These are phyloP conservation scores for Teratosphaeriaceae sp. DNA, from an alignment of 2,329 filamentous ascomycete species.

Conservation along the genomic window DNA sequence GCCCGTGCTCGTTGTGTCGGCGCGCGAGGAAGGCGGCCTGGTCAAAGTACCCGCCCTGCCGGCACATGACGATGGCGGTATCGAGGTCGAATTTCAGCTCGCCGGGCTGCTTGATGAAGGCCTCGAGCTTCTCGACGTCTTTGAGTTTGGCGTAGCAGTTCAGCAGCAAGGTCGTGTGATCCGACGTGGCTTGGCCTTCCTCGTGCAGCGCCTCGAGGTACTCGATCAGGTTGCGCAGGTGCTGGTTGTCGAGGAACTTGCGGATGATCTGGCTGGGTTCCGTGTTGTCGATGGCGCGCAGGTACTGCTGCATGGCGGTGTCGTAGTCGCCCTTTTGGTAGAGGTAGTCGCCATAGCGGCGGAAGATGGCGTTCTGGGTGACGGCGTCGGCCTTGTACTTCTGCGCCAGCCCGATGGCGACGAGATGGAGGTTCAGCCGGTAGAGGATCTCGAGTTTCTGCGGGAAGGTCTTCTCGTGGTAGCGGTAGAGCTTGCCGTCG, in stretches of 20 bases:
- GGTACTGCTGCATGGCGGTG: conserved; percentile 97
- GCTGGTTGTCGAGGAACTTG: conserved; percentile 95
- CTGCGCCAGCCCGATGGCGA: conserved; percentile 88
- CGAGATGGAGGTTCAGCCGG: conserved; percentile 82
- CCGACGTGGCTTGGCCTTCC: conserved; percentile 83
- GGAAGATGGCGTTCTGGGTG: conserved; percentile 86
- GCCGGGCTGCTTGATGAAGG: conserved; percentile 91
- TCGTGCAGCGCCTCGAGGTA: conserved; percentile 96
- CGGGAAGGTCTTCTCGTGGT: conserved; percentile 83
- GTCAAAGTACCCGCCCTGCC: conserved; percentile 93
- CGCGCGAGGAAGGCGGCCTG: conserved; percentile 94
- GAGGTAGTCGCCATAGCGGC: conserved; percentile 87
- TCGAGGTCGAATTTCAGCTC: conserved; percentile 96
- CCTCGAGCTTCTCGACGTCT: conserved; percentile 91
- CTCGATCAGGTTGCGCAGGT: conserved; percentile 94
- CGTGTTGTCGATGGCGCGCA: conserved; percentile 91
- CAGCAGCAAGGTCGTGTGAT: conserved; percentile 87
- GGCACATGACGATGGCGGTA: conserved; percentile 94
- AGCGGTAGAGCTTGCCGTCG: conserved; percentile 86
- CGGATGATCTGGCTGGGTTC: conserved; percentile 95
- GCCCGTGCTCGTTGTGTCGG: conserved; percentile 85
- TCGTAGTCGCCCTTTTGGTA: conserved; percentile 96
- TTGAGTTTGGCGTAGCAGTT: conserved; percentile 99
- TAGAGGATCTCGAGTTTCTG: conserved; percentile 92
- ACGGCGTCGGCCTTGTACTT: conserved; percentile 72